A percentile compares a stretch with the other conserved stretches of the same genome.
These are phyloP conservation scores for Yamadazyma oceani DNA, from an alignment of 1,139 yeast species.

Conservation along the genomic window DNA sequence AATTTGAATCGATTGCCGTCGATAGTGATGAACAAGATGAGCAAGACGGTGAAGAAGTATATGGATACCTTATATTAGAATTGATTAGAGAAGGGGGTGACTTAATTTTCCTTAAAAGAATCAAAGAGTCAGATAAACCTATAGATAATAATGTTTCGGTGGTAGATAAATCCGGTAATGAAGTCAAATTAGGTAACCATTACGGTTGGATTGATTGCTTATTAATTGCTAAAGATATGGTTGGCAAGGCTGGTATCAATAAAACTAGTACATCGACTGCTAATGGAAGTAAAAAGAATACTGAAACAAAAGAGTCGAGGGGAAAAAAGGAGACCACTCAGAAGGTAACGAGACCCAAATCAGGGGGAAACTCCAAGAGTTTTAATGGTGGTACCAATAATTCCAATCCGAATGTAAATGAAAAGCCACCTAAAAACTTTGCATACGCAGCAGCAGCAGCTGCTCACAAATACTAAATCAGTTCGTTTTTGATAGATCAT, in stretches of 20 bases:
- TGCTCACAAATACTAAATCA: constrained; percentile 27
- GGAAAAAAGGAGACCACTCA: constrained; percentile 6
- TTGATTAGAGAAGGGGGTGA: constrained; percentile 56
- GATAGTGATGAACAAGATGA: constrained; percentile 43
- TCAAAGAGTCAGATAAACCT: constrained; percentile 24
- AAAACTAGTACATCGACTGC: not conserved
- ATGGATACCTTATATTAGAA: constrained; percentile 67
- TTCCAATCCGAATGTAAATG: constrained; percentile 2
- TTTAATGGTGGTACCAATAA: constrained; percentile 2
- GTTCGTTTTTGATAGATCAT: no score
- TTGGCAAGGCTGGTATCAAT: constrained; percentile 17
- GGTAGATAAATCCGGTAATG: constrained; percentile 32
- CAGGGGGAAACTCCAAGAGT: constrained; percentile 5
- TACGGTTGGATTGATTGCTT: constrained; percentile 51
- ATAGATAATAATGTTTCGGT: constrained; percentile 38
- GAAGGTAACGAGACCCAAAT: constrained; percentile 11
- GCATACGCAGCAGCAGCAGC: constrained; percentile 54
- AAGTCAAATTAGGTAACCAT: constrained; percentile 35
- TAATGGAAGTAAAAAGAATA: constrained; percentile 3
- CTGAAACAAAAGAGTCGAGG: constrained; percentile 4
- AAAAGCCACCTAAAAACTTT: constrained; percentile 24
- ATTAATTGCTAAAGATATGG: constrained; percentile 44
- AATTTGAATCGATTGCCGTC: constrained; percentile 47
- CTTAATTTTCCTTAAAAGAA: constrained; percentile 56
- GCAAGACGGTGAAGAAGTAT: constrained; percentile 28